Evolutionary conservation across 2,329 filamentous ascomycete genomes (phyloP), one percentile per base, ranked within the genome.

Genomic region (Alternaria conjuncta): DNA sequence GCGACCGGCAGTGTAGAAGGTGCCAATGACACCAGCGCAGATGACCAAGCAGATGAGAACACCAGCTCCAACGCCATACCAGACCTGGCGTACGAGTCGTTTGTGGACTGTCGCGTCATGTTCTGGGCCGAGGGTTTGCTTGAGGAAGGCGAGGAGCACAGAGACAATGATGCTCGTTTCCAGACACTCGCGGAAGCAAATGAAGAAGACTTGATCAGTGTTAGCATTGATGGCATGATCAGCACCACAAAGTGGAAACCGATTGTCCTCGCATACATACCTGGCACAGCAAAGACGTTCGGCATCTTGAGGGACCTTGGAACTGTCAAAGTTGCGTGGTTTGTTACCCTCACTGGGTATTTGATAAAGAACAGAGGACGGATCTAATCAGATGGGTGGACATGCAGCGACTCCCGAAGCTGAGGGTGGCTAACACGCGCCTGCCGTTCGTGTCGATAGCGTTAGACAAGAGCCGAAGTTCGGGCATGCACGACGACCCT

Each of bases 91-190:
- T 32, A 88, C 84, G 10, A 94, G 84, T 64, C 85, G 85, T 80
- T 91, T 94, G 82, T 92, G 91, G 1, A 90, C 81, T 3, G 71
- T 75, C 6, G 80, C 81, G 82, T 94, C 89, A 63, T 85, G 81
- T 59, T 89, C 84, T 10, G 89, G 87, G 1, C 88, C 88, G 41
- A 96, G 86, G 4, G 90, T 92, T 78, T 96, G 92, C 79, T 95
- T 96, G 62, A 96, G 83, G 78, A 96, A 96, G 21, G 93, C 89
- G 44, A 97, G 86, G 32, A 97, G 84, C n/a, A 97, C 91, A 0
- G 93, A 95, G 66, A 96, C 89, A 71, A 97, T 92, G 75, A 97
- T 93, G 74, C 87, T 90, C 1, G 91, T 92, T 83, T 97, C 93
- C 51, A 97, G 84, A 45, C 89, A 89, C 82, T 97, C 94, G 75